Evolutionary conservation across 495 filamentous ascomycete genomes (phyloP).

Genomic region (Aspergillus egyptiacus): DNA sequence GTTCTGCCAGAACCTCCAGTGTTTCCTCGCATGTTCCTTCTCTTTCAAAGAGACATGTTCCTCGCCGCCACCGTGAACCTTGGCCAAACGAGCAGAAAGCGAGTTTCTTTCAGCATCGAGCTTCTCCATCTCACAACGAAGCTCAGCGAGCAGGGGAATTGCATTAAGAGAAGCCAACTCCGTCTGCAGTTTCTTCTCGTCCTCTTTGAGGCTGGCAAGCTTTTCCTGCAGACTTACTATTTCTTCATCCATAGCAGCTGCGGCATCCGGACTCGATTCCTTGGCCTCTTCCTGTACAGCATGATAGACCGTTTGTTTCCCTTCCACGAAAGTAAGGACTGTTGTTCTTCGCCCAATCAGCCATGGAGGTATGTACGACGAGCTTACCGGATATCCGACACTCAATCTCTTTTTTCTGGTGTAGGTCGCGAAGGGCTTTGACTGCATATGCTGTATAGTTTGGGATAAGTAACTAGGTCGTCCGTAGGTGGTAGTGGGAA

Average conservation of each 20-base stretch:
- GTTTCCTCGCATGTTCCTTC: slow-evolving; percentile 39
- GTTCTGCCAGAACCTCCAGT: slow-evolving; percentile 48
- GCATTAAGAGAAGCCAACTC: slow-evolving; percentile 44
- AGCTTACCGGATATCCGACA: slow-evolving; percentile 49
- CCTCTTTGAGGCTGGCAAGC: slow-evolving; percentile 40
- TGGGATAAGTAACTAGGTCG: slow-evolving; percentile 4
- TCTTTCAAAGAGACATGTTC: slow-evolving; percentile 43
- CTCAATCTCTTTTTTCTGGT: slow-evolving; percentile 54
- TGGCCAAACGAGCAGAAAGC: slow-evolving; percentile 34
- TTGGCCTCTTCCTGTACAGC: slow-evolving; percentile 47
- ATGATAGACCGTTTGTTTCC: slow-evolving; percentile 62
- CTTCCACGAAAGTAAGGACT: slow-evolving; percentile 21
- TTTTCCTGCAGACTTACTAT: slow-evolving; percentile 47
- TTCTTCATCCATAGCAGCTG: slow-evolving; percentile 43
- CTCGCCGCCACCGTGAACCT: slow-evolving; percentile 23
- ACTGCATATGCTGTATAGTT: slow-evolving; percentile 46
- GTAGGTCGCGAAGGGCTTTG: slow-evolving; percentile 58
- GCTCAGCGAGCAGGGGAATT: slow-evolving; percentile 47
- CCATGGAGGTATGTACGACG: background rate
- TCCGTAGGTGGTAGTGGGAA: background rate
- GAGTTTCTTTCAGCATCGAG: slow-evolving; percentile 44
- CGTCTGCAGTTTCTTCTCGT: slow-evolving; percentile 46
- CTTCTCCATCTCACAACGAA: slow-evolving; percentile 38
- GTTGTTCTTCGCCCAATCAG: background rate
- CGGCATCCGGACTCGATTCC: slow-evolving; percentile 36